Conservation (phyloP, 371 early-diverging fungal genomes). For the Rhizopus microsporus region DNA sequence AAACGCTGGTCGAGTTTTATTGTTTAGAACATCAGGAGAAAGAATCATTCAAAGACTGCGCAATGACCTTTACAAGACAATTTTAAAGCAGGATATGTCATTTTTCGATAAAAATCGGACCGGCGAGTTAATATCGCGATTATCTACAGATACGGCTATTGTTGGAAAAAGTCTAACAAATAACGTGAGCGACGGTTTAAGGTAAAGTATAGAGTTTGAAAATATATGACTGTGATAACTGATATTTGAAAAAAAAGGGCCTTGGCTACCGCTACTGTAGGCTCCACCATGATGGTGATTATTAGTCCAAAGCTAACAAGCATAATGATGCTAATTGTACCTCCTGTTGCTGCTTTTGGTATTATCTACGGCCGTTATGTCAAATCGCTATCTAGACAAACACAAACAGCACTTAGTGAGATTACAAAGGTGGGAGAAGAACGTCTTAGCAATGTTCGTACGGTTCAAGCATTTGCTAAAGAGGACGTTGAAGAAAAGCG, state of each 20-base stretch:
- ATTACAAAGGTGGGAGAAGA: conserved; percentile 79
- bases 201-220: conserved; percentile 27
- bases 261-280: conserved; percentile 57
- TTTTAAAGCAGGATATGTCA: conserved; percentile 68
- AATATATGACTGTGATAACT: not conserved
- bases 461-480: conserved; percentile 77
- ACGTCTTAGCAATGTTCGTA: conserved; percentile 70
- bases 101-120: conserved; percentile 78
- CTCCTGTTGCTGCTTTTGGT: conserved; percentile 73
- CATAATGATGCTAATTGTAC: conserved; percentile 78
- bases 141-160: conserved; percentile 74
- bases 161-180: conserved; percentile 79
- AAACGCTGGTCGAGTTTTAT: conserved; percentile 74
- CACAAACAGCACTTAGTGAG: conserved; percentile 73
- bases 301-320: conserved; percentile 69
- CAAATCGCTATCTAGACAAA: conserved; percentile 60
- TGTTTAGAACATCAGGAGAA: conserved; percentile 76
- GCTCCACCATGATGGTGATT: conserved; percentile 73
- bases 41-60: conserved; percentile 69
- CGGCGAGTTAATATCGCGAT: conserved; percentile 79
- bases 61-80: conserved; percentile 50
- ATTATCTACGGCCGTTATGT: conserved; percentile 76
- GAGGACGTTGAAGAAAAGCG: conserved; percentile 61
- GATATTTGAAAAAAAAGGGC: conserved; percentile 27
- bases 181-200: conserved; percentile 80